Evolutionary conservation across 2,329 filamentous ascomycete species (phyloP).

Genomic region (Chalaropsis ovoidea): DNA sequence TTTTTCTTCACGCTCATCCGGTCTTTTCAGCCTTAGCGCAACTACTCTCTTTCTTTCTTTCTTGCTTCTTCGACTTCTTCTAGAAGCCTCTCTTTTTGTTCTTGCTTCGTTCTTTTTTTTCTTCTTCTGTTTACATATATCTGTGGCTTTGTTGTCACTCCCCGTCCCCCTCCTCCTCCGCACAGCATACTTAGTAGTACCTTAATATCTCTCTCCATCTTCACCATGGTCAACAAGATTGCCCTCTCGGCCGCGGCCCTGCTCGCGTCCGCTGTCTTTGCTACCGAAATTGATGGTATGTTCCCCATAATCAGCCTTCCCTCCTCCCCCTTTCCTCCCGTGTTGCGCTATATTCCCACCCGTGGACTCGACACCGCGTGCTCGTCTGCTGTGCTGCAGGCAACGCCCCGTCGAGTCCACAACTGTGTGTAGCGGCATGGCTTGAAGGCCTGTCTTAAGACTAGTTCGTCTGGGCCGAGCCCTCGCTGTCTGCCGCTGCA

Average conservation of each 20-base stretch:
- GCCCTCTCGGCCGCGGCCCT: conserved; percentile 12
- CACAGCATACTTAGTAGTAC: too few relatives aligned
- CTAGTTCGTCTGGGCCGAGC: conserved; percentile 3
- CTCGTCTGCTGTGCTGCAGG: background rate
- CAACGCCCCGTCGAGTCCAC: background rate
- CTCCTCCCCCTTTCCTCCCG: background rate
- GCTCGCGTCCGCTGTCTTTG: conserved; percentile 11
- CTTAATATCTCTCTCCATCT: conserved; percentile 4
- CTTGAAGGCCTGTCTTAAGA: conserved; percentile 4
- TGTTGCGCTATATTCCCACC: conserved; percentile 3
- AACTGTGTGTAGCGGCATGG: background rate
- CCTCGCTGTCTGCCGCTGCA: background rate
- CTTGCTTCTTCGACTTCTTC: background rate
- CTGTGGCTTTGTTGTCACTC: background rate
- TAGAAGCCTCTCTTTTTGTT: background rate
- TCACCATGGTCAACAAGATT: conserved; percentile 19
- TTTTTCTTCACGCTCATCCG: conserved; percentile 7
- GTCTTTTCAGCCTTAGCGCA: conserved; percentile 8
- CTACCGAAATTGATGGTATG: background rate
- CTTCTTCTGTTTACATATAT: background rate
- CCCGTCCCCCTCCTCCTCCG: too few relatives aligned
- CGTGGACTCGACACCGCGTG: background rate
- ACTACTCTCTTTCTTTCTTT: background rate
- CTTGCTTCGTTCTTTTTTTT: background rate
- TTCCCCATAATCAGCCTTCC: background rate